Evolutionary conservation across 768 basidiomycete genomes (phyloP), one percentile per base, ranked within the genome.

Genomic region (Phlebiopsis gigantea): DNA sequence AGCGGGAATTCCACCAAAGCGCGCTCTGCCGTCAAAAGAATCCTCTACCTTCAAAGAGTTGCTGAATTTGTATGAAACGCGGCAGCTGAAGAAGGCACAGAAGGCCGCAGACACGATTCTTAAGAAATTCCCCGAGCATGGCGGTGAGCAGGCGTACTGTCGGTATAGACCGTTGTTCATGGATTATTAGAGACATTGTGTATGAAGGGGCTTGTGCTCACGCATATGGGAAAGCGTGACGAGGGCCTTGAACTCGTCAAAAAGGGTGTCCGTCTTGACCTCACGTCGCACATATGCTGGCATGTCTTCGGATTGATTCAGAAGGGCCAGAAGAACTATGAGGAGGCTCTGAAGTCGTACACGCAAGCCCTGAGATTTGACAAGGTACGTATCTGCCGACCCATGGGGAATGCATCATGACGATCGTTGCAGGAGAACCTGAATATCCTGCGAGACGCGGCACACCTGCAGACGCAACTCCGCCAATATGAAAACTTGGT

Each of bases 261-360:
- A 75, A 87, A 90, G 63, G 93, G 93, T 57, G 79, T 92, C 62
- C 79, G 83, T 43, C 77, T 85, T 46, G 91, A 95, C 72, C 73
- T 91, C 54, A 86, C 82, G 29, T 94, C 92, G 19, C 94, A 98
- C 66, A 98, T 99, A 67, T 88, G 87, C 68, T 98, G 97, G 95
- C 97, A 99, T 72, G 96, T 98, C 61, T 90, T 93, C 68, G 97
- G 93, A 25, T 87, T 99, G 65, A 84, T 97, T 21, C 90, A 94
- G 69, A 93, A 96, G 70, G 88, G 87, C 8, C 90, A 97, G 69
- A 94, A 90, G 72, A 93, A 96, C 67, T 98, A 93, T 65, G 91
- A 92, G 62, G 93, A 95, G 65, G 94, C 97, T 0, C 78, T 93
- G 65, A 90, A 93, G 65, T 94, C 93, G 24, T 98, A 98, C 71